These are phyloP conservation scores for Cadophora luteo-olivacea DNA, from an alignment of 2,329 filamentous ascomycete genomes.

Conservation along the genomic window DNA sequence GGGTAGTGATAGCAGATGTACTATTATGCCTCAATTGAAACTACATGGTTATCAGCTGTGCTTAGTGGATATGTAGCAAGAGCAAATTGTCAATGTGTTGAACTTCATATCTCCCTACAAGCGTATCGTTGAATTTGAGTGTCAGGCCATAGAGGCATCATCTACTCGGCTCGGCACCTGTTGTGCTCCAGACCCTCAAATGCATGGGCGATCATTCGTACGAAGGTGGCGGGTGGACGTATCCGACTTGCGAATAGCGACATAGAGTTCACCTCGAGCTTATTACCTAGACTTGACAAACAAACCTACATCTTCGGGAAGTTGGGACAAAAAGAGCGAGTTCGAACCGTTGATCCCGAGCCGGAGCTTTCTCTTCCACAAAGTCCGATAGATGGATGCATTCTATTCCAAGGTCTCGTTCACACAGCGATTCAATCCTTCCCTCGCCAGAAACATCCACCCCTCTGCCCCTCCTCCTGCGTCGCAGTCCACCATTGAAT, in stretches of 20 bases:
- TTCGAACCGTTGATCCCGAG: neutral
- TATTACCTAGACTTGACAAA: neutral
- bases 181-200: slow-evolving; percentile 3
- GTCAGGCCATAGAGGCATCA: neutral
- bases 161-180: neutral
- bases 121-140: neutral
- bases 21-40: slow-evolving; percentile 2
- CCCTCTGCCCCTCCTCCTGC: neutral
- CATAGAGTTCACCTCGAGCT: neutral
- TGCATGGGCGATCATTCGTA: slow-evolving; percentile 10
- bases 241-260: slow-evolving; percentile 3
- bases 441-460: neutral
- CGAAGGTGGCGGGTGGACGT: neutral
- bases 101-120: no score
- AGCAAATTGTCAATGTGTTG: no score
- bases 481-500: neutral
- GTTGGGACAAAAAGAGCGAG: no score
- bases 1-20: neutral
- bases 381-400: neutral
- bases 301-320: no score
- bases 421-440: neutral
- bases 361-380: neutral
- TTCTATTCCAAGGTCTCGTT: neutral
- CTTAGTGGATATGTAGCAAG: neutral
- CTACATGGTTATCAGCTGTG: slow-evolving; percentile 5